Base-by-base conservation (phyloP, 163 green algal genomes). In the Scenedesmus sp. region DNA sequence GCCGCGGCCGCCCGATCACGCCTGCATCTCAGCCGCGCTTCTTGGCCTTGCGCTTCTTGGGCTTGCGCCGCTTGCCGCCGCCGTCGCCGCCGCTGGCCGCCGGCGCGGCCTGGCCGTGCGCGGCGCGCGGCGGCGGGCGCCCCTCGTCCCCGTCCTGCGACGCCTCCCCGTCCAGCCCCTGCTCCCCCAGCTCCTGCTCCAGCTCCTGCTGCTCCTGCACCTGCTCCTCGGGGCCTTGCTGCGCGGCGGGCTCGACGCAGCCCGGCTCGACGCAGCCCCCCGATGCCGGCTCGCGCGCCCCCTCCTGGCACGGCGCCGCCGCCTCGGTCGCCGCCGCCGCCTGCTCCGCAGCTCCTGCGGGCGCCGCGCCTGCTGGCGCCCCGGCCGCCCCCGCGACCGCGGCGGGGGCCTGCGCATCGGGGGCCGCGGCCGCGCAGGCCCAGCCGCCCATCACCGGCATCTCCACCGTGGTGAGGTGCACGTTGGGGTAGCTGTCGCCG, bases 391-490 rank as follows among this genome's bases (percentile, higher is more conserved):
- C 28, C n/a, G 48, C 66, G 63, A n/a, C n/a, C n/a, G n/a, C n/a
- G n/a, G n/a, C n/a, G n/a, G n/a, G n/a, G n/a, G n/a, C n/a, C n/a
- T n/a, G n/a, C n/a, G n/a, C n/a, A n/a, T n/a, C n/a, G n/a, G n/a
- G n/a, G n/a, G n/a, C n/a, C n/a, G n/a, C n/a, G n/a, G n/a, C n/a
- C n/a, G n/a, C n/a, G n/a, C n/a, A n/a, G n/a, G n/a, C n/a, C n/a
- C n/a, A n/a, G n/a, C n/a, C n/a, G n/a, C n/a, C n/a, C n/a, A n/a
- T n/a, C n/a, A n/a, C n/a, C n/a, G 66, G 66, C 47, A 62, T 45
- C 31, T 75, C 66, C 4, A 75, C 66, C 50, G 66, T 75, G 18
- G 47, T 75, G 39, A 75, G 47, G 7, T 62, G 66, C 20, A 75
- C 66, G 36, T 75, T 51, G 5, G 66, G 66, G 31, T 75, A 75